Conservation (phyloP, 2,329 filamentous ascomycete species). For the Hymenoscyphus infarciens region DNA sequence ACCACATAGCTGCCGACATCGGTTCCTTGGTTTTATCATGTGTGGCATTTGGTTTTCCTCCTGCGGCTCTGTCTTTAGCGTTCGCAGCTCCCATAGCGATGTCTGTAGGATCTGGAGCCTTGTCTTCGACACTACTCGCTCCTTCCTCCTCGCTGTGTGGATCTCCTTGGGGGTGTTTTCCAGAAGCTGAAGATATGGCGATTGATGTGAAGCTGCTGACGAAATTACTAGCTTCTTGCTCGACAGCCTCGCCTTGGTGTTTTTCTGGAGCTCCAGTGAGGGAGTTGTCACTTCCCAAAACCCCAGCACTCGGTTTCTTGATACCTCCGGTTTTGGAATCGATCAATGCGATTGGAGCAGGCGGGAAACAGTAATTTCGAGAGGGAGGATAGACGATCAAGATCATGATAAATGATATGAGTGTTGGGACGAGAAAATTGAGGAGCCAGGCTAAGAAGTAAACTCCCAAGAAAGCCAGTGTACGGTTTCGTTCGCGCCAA, state of each 20-base stretch:
- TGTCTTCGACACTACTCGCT: slow-evolving; percentile 18
- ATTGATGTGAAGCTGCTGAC: slow-evolving; percentile 18
- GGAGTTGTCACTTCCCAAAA: slow-evolving; percentile 22
- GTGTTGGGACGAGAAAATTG: slow-evolving; percentile 21
- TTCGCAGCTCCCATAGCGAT: slow-evolving; percentile 18
- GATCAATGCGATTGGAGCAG: slow-evolving; percentile 22
- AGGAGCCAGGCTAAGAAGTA: slow-evolving; percentile 22
- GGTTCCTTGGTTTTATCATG: slow-evolving; percentile 25
- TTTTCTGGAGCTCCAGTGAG: slow-evolving; percentile 26
- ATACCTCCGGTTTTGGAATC: slow-evolving; percentile 20
- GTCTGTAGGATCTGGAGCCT: slow-evolving; percentile 19
- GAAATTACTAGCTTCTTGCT: slow-evolving; percentile 26
- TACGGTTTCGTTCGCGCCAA: slow-evolving; percentile 24
- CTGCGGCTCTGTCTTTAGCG: slow-evolving; percentile 12
- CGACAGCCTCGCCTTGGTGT: slow-evolving; percentile 23
- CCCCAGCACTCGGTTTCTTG: slow-evolving; percentile 21
- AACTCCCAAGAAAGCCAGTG: slow-evolving; percentile 19
- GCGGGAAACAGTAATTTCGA: slow-evolving; percentile 19
- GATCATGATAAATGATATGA: slow-evolving; percentile 19
- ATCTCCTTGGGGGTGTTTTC: slow-evolving; percentile 21
- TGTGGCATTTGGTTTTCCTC: slow-evolving; percentile 15
- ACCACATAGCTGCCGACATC: slow-evolving; percentile 23
- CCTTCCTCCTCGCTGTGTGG: slow-evolving; percentile 17
- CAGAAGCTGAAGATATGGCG: slow-evolving; percentile 16
- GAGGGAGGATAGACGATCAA: slow-evolving; percentile 17